Evolutionary conservation across 1,284 basidiomycete genomes (phyloP).

Genomic region (Ustilago bromivora): DNA sequence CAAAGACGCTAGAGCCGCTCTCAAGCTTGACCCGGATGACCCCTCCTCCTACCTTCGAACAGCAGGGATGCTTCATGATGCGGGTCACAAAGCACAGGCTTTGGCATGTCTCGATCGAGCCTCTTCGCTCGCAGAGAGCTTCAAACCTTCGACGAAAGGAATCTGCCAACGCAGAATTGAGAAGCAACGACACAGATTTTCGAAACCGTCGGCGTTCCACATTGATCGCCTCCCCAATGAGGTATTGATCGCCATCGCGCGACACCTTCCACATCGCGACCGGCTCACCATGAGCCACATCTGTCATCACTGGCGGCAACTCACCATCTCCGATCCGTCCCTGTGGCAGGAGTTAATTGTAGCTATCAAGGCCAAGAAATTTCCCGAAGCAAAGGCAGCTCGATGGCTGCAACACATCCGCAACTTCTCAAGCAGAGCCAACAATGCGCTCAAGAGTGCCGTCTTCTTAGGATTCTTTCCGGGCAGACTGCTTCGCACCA

Average conservation of each 20-base stretch:
- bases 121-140: background rate
- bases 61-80: conserved; percentile 20
- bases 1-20: conserved; percentile 32
- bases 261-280: background rate
- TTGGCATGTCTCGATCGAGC: conserved; percentile 28
- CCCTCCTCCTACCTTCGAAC: conserved; percentile 26
- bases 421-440: conserved; percentile 1
- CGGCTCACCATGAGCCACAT: conserved; percentile 20
- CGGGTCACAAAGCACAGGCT: conserved; percentile 18
- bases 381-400: background rate
- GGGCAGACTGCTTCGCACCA: background rate
- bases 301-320: conserved; percentile 19
- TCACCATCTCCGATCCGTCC: background rate
- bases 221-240: conserved; percentile 23
- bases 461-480: conserved; percentile 1
- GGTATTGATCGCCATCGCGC: conserved; percentile 19
- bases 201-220: background rate
- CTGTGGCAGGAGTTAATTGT: conserved; percentile 16
- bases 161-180: conserved; percentile 18
- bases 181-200: conserved; percentile 21
- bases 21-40: conserved; percentile 40
- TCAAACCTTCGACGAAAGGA: conserved; percentile 1
- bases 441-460: conserved; percentile 21
- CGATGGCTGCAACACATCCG: conserved; percentile 18
- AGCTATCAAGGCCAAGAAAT: background rate